A percentile compares a stretch with the other conserved stretches of the same genome.
phyloP scores from a whole-genome alignment of 257 asterid genomes.

The Nicotiana tomentosiformis region DNA sequence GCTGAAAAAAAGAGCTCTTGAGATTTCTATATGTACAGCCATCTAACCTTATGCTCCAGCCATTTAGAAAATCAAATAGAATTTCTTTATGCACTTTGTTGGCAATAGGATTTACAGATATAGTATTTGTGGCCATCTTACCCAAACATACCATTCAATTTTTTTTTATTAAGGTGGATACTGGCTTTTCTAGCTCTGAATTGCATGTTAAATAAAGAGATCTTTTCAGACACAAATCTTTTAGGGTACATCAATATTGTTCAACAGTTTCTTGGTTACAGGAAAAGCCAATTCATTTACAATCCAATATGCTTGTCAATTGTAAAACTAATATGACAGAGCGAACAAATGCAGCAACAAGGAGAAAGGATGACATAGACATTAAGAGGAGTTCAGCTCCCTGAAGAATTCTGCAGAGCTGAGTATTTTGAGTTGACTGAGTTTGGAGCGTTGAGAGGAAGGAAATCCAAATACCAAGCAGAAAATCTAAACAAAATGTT shows the following conservation, averaged over 20 bases:
- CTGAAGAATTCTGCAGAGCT: neutral
- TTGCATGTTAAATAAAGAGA: neutral
- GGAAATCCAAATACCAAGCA: neutral
- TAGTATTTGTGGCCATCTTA: too few species aligned
- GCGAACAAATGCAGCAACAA: neutral
- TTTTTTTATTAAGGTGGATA: too few species aligned
- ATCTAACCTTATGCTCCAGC: too few species aligned
- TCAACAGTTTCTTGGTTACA: neutral
- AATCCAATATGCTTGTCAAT: constrained; percentile 5
- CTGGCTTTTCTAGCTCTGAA: neutral
- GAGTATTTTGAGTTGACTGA: neutral
- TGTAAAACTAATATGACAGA: neutral
- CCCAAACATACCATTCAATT: too few species aligned
- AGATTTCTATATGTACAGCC: too few species aligned
- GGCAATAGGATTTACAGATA: too few species aligned
- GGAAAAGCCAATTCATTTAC: constrained; percentile 5
- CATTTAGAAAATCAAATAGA: too few species aligned
- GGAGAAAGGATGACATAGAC: neutral
- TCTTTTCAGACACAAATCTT: neutral
- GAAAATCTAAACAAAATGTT: constrained; percentile 6
- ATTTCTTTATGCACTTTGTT: too few species aligned
- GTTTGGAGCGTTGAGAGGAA: neutral
- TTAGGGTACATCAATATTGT: neutral
- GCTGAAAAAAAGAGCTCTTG: too few species aligned
- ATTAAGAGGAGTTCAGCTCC: neutral